phyloP scores from a whole-genome alignment of 768 basidiomycete genomes.

The Leccinum variicolor region DNA sequence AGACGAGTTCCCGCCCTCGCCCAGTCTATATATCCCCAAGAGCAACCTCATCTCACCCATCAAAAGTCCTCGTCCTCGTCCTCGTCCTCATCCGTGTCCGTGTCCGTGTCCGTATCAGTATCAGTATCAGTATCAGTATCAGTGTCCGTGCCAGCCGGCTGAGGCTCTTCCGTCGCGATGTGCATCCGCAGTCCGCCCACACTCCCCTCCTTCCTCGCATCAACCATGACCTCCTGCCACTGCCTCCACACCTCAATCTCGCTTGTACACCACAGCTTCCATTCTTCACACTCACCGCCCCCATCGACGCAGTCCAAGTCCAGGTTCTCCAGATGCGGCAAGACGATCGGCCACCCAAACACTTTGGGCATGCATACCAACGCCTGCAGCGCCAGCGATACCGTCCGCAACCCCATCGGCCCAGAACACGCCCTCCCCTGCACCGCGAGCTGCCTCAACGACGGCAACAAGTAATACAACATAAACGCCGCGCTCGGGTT shows the following conservation, averaged over 20 bases:
- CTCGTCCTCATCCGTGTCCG: background rate
- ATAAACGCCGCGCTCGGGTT: slow-evolving; percentile 12
- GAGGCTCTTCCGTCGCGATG: background rate
- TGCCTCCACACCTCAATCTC: slow-evolving; percentile 15
- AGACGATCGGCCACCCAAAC: slow-evolving; percentile 6
- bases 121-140: too few species aligned
- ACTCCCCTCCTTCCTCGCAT: background rate
- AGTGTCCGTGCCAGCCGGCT: too few species aligned
- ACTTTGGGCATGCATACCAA: slow-evolving; percentile 4
- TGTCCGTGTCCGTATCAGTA: too few species aligned
- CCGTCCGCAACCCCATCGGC: slow-evolving; percentile 7
- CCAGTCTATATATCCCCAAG: too few species aligned
- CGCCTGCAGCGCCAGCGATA: slow-evolving; percentile 13
- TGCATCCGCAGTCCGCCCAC: background rate
- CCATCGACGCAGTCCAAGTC: slow-evolving; percentile 11
- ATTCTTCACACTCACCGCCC: background rate
- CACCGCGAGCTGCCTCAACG: slow-evolving; percentile 3
- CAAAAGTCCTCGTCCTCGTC: background rate
- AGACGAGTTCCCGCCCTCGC: too few species aligned
- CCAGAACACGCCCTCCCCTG: slow-evolving; percentile 14
- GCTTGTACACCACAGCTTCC: slow-evolving; percentile 6
- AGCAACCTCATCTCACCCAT: background rate
- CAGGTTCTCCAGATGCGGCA: slow-evolving; percentile 13
- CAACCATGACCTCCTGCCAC: background rate
- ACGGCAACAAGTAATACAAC: slow-evolving; percentile 17